A percentile compares a stretch with the other conserved stretches of the same genome.
phyloP scores from a whole-genome alignment of 345 rosid species.

The Rhodamnia rubescens region DNA sequence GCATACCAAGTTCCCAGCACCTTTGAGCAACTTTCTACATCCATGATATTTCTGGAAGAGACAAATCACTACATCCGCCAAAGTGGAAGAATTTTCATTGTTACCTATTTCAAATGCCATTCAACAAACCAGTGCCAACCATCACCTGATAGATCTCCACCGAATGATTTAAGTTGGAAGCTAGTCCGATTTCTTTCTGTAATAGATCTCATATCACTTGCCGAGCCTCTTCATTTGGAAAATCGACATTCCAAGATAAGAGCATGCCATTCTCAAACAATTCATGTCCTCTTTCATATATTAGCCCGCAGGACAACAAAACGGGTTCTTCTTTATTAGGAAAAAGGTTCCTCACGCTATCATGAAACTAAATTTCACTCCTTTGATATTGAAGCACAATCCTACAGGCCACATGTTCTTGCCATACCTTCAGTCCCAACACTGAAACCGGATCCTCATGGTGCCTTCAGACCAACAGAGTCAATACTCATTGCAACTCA shows the following conservation, averaged over 20 bases:
- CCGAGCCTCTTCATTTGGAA: background rate
- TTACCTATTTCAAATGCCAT: background rate
- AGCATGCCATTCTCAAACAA: background rate
- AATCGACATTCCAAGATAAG: background rate
- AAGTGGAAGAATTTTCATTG: background rate
- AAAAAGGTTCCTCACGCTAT: background rate
- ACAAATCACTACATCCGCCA: background rate
- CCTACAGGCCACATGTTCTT: background rate
- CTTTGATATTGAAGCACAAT: background rate
- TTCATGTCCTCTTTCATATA: background rate
- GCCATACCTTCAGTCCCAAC: background rate
- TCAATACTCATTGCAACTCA: background rate
- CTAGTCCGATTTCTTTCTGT: background rate
- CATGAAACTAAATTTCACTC: background rate
- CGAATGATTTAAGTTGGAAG: background rate
- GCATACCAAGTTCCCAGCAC: background rate
- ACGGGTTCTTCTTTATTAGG: background rate
- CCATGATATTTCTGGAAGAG: background rate
- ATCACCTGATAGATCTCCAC: background rate
- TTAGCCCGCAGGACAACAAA: background rate
- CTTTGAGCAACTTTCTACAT: background rate
- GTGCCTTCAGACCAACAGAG: background rate
- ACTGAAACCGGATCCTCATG: background rate
- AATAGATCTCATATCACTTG: background rate
- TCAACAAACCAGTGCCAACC: background rate